Evolutionary conservation across 2,329 filamentous ascomycete genomes (phyloP).

Genomic region (Pyricularia sp.): DNA sequence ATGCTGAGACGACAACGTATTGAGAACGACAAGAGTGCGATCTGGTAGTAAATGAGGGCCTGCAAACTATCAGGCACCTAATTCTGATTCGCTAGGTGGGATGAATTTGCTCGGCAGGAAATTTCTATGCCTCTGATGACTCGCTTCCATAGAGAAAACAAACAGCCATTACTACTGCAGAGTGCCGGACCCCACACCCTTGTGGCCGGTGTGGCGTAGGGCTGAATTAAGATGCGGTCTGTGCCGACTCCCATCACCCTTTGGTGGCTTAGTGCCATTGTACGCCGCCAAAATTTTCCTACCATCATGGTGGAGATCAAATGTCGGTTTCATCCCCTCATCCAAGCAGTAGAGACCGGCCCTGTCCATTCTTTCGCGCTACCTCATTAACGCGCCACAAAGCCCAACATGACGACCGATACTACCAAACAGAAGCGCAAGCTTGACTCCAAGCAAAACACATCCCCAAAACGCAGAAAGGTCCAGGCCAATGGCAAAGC

Average conservation of each 20-base stretch:
- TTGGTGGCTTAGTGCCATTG: not conserved
- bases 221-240: slow-evolving; percentile 18
- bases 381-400: not conserved
- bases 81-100: not conserved
- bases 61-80: not conserved
- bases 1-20: not conserved
- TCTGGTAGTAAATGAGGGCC: not conserved
- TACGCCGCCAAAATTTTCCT: slow-evolving; percentile 7
- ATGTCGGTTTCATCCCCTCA: not conserved
- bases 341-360: not conserved
- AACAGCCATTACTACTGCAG: not conserved
- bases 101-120: not conserved
- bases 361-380: not conserved
- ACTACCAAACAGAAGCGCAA: slow-evolving; percentile 15
- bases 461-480: slow-evolving; percentile 15
- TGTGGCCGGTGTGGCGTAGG: slow-evolving; percentile 8
- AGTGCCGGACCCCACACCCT: not conserved
- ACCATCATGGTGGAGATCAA: not conserved
- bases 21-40: not conserved
- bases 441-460: slow-evolving; percentile 4
- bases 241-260: slow-evolving; percentile 8
- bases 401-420: slow-evolving; percentile 7
- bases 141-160: not conserved
- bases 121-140: not conserved
- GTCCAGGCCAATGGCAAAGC: slow-evolving; percentile 5